A percentile compares a stretch with the other conserved stretches of the same genome.
Evolutionary conservation across 192 early-diverging fungal species (phyloP).

Genomic region (Thoreauomyces humboldtii): DNA sequence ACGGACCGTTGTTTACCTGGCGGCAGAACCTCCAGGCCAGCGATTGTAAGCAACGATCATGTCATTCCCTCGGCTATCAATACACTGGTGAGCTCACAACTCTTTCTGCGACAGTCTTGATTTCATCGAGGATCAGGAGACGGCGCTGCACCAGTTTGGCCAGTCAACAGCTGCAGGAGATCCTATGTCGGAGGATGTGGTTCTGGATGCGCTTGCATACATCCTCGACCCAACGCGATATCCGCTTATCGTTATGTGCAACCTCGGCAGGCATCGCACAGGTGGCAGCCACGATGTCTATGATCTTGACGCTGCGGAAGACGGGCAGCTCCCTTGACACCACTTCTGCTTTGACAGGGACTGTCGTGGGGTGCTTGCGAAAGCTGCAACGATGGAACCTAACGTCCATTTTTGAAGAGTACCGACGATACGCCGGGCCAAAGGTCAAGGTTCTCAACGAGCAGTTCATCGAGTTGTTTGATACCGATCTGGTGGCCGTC

Average conservation of each 20-base stretch:
- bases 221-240: conserved; percentile 86
- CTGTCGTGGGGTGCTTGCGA: conserved; percentile 94
- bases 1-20: conserved; percentile 91
- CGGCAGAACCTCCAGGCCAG: conserved; percentile 89
- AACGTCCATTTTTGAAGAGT: conserved; percentile 98
- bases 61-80: too few species aligned
- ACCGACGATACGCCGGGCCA: conserved; percentile 90
- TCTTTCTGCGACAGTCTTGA: too few species aligned
- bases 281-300: conserved; percentile 53
- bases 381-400: conserved; percentile 98
- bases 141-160: conserved; percentile 87
- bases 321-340: not conserved
- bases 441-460: conserved; percentile 75
- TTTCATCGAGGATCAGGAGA: conserved; percentile 99
- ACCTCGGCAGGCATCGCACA: conserved; percentile 93
- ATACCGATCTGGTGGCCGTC: conserved; percentile 84
- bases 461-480: conserved; percentile 78
- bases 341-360: conserved; percentile 51
- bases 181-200: conserved; percentile 96
- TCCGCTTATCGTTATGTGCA: conserved; percentile 98
- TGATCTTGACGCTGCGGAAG: conserved; percentile 16
- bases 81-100: too few species aligned
- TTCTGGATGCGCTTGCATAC: conserved; percentile 82
- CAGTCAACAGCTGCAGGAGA: conserved; percentile 75
- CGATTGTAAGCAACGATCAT: not conserved